Conservation (phyloP, 1,284 basidiomycete species). For the Gymnopus androsaceus region DNA sequence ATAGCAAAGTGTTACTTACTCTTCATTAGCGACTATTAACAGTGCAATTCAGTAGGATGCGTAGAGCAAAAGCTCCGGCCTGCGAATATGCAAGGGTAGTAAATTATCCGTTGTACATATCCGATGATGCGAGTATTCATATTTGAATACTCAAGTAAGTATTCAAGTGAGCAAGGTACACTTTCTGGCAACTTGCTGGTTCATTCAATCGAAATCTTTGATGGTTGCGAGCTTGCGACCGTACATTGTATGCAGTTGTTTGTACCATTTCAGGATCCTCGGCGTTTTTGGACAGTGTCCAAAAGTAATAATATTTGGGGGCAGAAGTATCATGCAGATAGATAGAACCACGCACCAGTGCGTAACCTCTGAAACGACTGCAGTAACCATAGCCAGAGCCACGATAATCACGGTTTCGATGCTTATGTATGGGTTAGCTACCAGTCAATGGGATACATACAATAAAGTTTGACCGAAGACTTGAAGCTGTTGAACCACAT, state of each 20-base stretch:
- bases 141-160: too few species aligned
- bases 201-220: background rate
- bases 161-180: too few species aligned
- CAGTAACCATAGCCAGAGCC: background rate
- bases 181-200: background rate
- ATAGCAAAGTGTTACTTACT: too few species aligned
- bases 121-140: too few species aligned
- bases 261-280: background rate
- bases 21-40: too few species aligned
- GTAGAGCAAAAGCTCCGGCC: too few species aligned
- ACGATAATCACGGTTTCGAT: constrained; percentile 8
- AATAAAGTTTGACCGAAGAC: background rate
- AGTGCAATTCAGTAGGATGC: too few species aligned
- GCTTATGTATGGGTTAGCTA: background rate
- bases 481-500: too few species aligned
- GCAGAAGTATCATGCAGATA: background rate
- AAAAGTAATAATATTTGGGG: background rate
- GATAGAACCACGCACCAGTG: background rate
- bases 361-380: background rate
- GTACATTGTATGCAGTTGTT: too few species aligned
- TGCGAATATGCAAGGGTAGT: too few species aligned
- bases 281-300: background rate
- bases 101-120: too few species aligned
- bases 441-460: background rate
- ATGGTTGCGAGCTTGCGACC: constrained; percentile 6